A percentile compares a stretch with the other conserved stretches of the same genome.
Evolutionary conservation across 169 alveolate genomes (phyloP).

Genomic region (Cyclospora cayetanensis): DNA sequence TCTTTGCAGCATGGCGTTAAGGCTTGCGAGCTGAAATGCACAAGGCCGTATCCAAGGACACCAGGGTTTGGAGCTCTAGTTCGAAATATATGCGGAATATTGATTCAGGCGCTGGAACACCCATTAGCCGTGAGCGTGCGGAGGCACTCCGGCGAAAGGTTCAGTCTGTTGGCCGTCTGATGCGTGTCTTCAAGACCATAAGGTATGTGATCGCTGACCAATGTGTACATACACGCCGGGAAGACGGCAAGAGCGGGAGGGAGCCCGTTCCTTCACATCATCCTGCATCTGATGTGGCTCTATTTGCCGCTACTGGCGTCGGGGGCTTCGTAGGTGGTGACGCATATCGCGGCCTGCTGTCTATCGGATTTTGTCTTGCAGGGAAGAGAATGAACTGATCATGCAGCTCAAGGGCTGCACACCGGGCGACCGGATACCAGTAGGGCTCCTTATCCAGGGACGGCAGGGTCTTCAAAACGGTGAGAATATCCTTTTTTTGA

Average conservation of each 20-base stretch:
- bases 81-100: background rate
- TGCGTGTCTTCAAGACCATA: slow-evolving; percentile 70
- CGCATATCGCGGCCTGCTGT: background rate
- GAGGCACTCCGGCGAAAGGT: slow-evolving; percentile 89
- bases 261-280: background rate
- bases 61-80: too few relatives aligned
- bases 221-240: background rate
- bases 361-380: slow-evolving; percentile 10
- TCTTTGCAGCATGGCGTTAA: background rate
- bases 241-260: background rate
- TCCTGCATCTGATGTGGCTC: background rate
- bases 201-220: background rate
- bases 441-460: slow-evolving; percentile 92
- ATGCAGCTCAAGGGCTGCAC: slow-evolving; percentile 93
- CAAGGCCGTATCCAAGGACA: background rate
- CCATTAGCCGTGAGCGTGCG: slow-evolving; percentile 49
- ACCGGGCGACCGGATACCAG: slow-evolving; percentile 96
- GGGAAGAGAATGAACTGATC: slow-evolving; percentile 91
- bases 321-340: background rate
- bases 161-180: slow-evolving; percentile 81
- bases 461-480: slow-evolving; percentile 89
- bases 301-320: background rate
- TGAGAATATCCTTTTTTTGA: too few relatives aligned
- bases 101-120: background rate
- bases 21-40: background rate